These are phyloP conservation scores for Leishmania tarentolae DNA, from an alignment of 208 protist genomes.

Conservation along the genomic window DNA sequence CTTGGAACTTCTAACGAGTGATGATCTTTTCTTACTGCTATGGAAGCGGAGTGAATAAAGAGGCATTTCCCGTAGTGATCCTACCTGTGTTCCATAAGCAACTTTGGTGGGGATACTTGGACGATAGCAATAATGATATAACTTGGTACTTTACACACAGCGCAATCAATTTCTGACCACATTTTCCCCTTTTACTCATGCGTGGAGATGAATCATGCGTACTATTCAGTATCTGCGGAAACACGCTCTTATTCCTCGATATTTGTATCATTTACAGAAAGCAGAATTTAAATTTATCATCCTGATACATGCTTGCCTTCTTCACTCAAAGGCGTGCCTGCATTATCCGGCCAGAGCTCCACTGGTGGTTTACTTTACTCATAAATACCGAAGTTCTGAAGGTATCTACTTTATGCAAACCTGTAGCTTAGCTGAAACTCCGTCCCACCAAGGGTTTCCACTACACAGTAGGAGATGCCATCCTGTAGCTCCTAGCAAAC, in stretches of 20 bases:
- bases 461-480: background rate
- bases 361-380: background rate
- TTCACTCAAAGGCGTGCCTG: background rate
- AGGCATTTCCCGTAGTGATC: background rate
- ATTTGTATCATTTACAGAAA: background rate
- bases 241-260: background rate
- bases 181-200: background rate
- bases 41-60: background rate
- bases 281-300: background rate
- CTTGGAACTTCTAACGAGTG: background rate
- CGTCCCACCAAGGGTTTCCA: background rate
- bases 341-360: background rate
- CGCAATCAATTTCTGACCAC: too few species aligned
- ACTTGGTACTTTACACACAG: background rate
- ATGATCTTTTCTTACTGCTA: background rate
- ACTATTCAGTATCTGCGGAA: background rate
- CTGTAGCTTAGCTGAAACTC: background rate
- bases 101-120: background rate
- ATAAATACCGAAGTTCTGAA: background rate
- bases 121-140: background rate
- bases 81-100: background rate
- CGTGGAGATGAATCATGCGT: background rate
- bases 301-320: background rate
- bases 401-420: background rate
- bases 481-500: background rate